A percentile compares a stretch with the other conserved stretches of the same genome.
These are phyloP conservation scores for Aphanomyces astaci DNA, from an alignment of 352 stramenopile genomes.

Conservation along the genomic window DNA sequence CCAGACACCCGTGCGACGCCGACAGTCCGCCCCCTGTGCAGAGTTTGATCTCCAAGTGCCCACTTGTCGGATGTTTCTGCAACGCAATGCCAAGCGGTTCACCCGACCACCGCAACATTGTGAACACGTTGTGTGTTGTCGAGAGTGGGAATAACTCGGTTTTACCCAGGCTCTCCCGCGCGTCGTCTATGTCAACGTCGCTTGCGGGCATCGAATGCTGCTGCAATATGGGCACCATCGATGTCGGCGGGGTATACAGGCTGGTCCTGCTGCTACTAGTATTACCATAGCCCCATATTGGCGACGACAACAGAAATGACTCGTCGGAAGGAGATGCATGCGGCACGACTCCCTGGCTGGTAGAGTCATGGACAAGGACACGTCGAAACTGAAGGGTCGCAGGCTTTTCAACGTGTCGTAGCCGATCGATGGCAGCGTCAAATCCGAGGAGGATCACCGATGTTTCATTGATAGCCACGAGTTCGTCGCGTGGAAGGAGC, in stretches of 20 bases:
- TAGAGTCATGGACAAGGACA: neutral
- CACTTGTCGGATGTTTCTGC: neutral
- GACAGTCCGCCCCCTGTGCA: slow-evolving; percentile 10
- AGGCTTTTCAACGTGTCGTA: neutral
- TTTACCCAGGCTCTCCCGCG: neutral
- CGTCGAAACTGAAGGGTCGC: slow-evolving; percentile 13
- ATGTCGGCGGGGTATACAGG: neutral
- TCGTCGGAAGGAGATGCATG: neutral
- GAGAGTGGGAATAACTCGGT: slow-evolving; percentile 7
- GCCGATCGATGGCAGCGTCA: neutral
- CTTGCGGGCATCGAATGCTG: neutral
- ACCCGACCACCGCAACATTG: slow-evolving; percentile 4
- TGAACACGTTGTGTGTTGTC: slow-evolving; percentile 5
- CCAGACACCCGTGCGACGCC: neutral
- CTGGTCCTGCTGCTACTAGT: too few species aligned
- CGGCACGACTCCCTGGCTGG: neutral
- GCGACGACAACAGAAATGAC: neutral
- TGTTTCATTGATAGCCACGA: slow-evolving; percentile 18
- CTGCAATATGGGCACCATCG: neutral
- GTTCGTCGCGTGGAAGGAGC: slow-evolving; percentile 10
- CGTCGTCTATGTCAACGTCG: neutral
- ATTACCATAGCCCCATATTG: too few species aligned
- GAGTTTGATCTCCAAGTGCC: neutral
- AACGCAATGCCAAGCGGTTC: slow-evolving; percentile 14
- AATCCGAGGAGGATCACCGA: slow-evolving; percentile 15